Conservation (phyloP, 2,329 filamentous ascomycete genomes). For the Colletotrichum filicis region DNA sequence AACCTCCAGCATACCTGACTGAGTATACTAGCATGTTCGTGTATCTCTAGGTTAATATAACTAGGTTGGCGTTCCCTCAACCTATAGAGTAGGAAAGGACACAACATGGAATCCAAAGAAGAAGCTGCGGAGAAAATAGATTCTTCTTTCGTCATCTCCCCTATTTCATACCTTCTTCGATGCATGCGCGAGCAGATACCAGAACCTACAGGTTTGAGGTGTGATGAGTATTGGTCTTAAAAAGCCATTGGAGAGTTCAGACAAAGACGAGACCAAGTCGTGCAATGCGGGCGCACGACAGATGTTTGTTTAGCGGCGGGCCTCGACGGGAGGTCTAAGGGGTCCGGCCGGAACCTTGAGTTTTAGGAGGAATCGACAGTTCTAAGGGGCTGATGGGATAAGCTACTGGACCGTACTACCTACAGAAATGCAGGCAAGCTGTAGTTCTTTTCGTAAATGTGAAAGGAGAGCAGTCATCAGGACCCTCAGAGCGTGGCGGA, state of each 20-base stretch:
- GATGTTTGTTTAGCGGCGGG: background rate
- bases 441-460: background rate
- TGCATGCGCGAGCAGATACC: background rate
- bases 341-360: conserved; percentile 3
- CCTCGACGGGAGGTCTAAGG: conserved; percentile 22
- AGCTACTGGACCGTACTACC: too few species aligned
- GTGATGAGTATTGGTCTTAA: background rate
- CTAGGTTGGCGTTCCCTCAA: too few species aligned
- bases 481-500: background rate
- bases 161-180: background rate
- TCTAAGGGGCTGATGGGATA: background rate
- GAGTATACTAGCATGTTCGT: too few species aligned
- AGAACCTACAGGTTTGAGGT: background rate
- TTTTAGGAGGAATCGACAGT: background rate
- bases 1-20: too few species aligned
- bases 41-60: too few species aligned
- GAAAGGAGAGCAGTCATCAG: background rate
- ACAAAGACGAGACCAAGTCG: conserved; percentile 9
- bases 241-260: conserved; percentile 7
- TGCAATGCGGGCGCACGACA: conserved; percentile 1
- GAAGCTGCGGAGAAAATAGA: background rate
- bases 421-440: too few species aligned
- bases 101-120: background rate
- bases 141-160: background rate
- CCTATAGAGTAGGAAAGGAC: background rate